phyloP scores from a whole-genome alignment of 805 yeast species.

The Clavispora santaluciae region DNA sequence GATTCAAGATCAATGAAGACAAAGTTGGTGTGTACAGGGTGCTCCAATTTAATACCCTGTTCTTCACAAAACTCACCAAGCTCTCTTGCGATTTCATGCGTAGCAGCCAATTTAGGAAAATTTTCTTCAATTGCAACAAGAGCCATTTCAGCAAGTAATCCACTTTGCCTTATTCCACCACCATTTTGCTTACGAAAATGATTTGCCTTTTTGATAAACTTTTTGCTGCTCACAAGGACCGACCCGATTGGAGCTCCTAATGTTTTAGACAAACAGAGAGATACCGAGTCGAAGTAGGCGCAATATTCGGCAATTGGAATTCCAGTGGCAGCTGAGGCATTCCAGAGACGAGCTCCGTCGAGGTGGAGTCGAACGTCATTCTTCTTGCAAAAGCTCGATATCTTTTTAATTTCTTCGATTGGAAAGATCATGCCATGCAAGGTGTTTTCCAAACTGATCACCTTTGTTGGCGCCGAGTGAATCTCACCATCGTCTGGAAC shows the following conservation, averaged over 20 bases:
- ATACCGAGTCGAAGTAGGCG: constrained; percentile 37
- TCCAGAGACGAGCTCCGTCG: constrained; percentile 44
- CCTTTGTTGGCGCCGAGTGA: constrained; percentile 41
- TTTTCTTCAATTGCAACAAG: constrained; percentile 37
- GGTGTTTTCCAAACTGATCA: constrained; percentile 41
- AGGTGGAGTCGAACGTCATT: constrained; percentile 34
- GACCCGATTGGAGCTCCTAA: constrained; percentile 44
- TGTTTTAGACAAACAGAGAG: constrained; percentile 39
- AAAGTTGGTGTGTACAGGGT: constrained; percentile 39
- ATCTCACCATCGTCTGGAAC: constrained; percentile 43
- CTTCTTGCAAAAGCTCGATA: constrained; percentile 29
- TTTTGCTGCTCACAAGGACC: constrained; percentile 30
- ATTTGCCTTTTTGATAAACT: constrained; percentile 36
- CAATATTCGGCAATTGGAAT: constrained; percentile 36
- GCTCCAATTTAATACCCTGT: constrained; percentile 26
- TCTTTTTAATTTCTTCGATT: constrained; percentile 33
- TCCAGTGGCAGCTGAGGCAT: constrained; percentile 39
- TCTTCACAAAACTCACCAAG: constrained; percentile 28
- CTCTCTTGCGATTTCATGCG: constrained; percentile 33
- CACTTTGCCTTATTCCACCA: constrained; percentile 42
- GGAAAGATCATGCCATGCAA: constrained; percentile 40
- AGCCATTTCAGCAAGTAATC: constrained; percentile 39
- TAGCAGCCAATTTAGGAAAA: constrained; percentile 23
- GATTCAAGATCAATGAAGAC: constrained; percentile 34
- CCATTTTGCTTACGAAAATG: constrained; percentile 42